Evolutionary conservation across 139 green algal genomes (phyloP), one percentile per base, ranked within the genome.

Genomic region (Mesostigma viride): DNA sequence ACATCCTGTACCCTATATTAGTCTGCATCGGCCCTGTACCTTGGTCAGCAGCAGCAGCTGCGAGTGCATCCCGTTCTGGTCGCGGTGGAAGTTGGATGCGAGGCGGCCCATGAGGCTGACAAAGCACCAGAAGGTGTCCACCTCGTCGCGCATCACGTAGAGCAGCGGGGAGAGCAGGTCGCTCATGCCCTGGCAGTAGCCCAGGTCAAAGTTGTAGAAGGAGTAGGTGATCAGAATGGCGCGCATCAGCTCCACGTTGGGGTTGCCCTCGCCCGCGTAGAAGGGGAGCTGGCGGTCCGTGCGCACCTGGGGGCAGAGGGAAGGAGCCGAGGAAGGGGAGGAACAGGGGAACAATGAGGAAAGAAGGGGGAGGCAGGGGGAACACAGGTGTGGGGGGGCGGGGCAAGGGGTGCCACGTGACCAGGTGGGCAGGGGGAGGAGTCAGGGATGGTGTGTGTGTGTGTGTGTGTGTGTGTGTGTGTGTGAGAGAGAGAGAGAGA

Each of bases 131-230:
- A 93, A 94, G 3, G 83, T 30, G 8, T 77, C 70, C 26, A 27
- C 48, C 61, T 77, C 70, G 22, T 74, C 72, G 0, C 26, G 56
- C 72, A 91, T 81, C 5, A 87, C 80, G 44, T 76, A 77, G 72
- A 95, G 76, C 60, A 95, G 68, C 22, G 88, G 88, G 3, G 84
- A 53, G 6, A 78, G 70, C 48, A 95, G 70, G 73, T 95, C 88
- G 45, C 69, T 85, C 88, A 95, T 95, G 45, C 88, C 87, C 83
- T 95, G 89, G 69, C 79, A 89, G 69, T 95, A 96, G 8, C 88
- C 83, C 36, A 95, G 75, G 72, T 96, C 87, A 35, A 84, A 85
- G 75, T 95, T 94, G 81, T 84, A 95, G 69, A 89, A 77, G 26
- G 76, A 47, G 69, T 96, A 92, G 2, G 78, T 82, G 20, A 92